Evolutionary conservation across 768 basidiomycete genomes (phyloP).

Genomic region (Amanita rimosa): DNA sequence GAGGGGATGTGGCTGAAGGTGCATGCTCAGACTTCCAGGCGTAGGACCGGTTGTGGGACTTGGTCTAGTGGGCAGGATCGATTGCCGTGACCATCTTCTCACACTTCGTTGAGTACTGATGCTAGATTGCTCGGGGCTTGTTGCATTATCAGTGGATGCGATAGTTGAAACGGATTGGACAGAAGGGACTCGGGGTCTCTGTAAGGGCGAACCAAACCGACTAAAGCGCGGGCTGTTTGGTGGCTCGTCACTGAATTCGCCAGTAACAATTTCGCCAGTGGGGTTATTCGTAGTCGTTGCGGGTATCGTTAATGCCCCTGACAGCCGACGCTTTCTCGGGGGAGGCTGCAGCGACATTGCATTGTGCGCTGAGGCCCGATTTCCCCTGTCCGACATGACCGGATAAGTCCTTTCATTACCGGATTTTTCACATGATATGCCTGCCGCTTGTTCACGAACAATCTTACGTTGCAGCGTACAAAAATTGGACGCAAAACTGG

Average conservation of each 20-base stretch:
- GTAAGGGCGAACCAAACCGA: constrained; percentile 26
- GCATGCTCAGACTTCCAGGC: constrained; percentile 26
- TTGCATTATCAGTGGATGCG: constrained; percentile 26
- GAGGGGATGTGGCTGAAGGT: constrained; percentile 19
- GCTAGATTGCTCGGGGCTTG: constrained; percentile 24
- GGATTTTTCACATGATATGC: constrained; percentile 4
- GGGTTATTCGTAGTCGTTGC: constrained; percentile 4
- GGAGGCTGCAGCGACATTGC: constrained; percentile 34
- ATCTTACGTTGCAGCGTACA: constrained; percentile 26
- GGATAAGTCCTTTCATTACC: constrained; percentile 20
- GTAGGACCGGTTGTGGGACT: constrained; percentile 53
- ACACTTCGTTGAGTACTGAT: constrained; percentile 24
- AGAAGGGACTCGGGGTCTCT: constrained; percentile 28
- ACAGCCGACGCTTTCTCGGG: constrained; percentile 37
- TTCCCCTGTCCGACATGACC: constrained; percentile 16
- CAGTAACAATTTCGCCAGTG: background rate
- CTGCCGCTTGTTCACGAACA: constrained; percentile 10
- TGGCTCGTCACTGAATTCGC: constrained; percentile 12
- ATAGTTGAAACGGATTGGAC: constrained; percentile 33
- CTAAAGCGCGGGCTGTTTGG: constrained; percentile 14
- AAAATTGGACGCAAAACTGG: constrained; percentile 16
- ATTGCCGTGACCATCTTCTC: constrained; percentile 47
- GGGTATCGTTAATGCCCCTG: constrained; percentile 15
- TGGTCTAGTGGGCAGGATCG: constrained; percentile 33
- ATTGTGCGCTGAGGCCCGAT: constrained; percentile 21